phyloP scores from a whole-genome alignment of 345 rosid species.

The Corchorus olitorius region DNA sequence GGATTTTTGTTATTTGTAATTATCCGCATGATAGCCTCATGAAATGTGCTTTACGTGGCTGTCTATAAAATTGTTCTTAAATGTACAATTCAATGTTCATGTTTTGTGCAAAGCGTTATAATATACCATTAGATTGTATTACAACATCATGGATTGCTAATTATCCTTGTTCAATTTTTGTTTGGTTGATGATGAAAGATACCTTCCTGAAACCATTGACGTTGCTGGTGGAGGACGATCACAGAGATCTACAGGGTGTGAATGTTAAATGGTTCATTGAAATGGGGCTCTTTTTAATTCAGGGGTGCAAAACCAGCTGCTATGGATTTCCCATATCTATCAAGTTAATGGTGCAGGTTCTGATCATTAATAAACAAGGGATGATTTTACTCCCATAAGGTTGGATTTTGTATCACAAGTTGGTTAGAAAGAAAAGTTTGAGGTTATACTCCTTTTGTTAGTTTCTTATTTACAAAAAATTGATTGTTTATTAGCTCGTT shows the following conservation, averaged over 20 bases:
- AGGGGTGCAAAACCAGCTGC: background rate
- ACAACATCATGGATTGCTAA: background rate
- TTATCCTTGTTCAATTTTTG: constrained; percentile 13
- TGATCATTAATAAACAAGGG: constrained; percentile 13
- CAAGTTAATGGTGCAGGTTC: background rate
- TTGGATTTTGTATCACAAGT: constrained; percentile 4
- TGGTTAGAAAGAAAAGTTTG: constrained; percentile 6
- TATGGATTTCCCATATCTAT: background rate
- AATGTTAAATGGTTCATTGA: constrained; percentile 40
- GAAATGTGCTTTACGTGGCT: background rate
- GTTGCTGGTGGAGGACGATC: constrained; percentile 54
- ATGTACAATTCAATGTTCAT: background rate
- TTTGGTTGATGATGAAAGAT: constrained; percentile 41
- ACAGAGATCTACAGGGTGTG: constrained; percentile 76
- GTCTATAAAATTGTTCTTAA: background rate
- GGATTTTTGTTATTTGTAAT: background rate
- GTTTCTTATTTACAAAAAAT: background rate
- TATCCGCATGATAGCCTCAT: background rate
- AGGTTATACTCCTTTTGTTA: background rate
- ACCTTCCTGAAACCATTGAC: constrained; percentile 77
- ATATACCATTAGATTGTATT: background rate
- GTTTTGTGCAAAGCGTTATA: background rate
- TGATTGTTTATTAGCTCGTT: background rate
- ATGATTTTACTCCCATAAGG: background rate
- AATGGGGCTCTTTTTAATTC: background rate